phyloP scores from a whole-genome alignment of 202 grass and related monocot species.

The Eragrostis tef region DNA sequence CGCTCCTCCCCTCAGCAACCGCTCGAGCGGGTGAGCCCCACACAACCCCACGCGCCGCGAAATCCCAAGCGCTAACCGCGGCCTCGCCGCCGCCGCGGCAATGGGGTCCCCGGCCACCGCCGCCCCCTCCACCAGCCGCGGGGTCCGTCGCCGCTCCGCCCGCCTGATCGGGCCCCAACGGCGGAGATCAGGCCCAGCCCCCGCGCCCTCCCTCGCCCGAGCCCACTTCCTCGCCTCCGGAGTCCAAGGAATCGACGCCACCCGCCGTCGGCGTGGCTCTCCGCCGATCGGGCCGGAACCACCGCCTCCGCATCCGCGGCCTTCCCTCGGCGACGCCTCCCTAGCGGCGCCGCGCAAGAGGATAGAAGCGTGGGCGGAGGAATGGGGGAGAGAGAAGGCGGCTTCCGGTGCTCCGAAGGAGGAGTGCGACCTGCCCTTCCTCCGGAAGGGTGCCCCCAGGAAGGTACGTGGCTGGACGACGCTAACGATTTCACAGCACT shows the following conservation, averaged over 20 bases:
- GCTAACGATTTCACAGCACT: not conserved
- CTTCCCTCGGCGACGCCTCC: conserved; percentile 28
- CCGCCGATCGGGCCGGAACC: conserved; percentile 31
- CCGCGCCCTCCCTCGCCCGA: not conserved
- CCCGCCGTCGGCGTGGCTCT: not conserved
- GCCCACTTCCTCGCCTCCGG: not conserved
- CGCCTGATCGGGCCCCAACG: not conserved
- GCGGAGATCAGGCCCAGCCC: not conserved
- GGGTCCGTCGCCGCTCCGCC: not conserved
- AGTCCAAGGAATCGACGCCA: not conserved
- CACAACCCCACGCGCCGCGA: not conserved
- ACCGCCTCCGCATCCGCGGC: not conserved
- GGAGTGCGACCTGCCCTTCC: conserved; percentile 59
- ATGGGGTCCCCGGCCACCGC: conserved; percentile 39
- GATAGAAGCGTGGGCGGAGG: conserved; percentile 25
- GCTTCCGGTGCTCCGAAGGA: conserved; percentile 39
- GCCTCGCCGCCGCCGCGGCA: not conserved
- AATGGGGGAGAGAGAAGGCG: conserved; percentile 39
- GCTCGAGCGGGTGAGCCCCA: not conserved
- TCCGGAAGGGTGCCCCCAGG: conserved; percentile 48
- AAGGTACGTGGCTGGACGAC: conserved; percentile 39
- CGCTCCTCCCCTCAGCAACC: conserved; percentile 36
- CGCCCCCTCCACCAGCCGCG: not conserved
- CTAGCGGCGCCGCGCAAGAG: not conserved
- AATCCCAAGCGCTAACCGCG: not conserved